Evolutionary conservation across 2,329 filamentous ascomycete species (phyloP), one percentile per base, ranked within the genome.

Genomic region (Diaporthe aspalathi): DNA sequence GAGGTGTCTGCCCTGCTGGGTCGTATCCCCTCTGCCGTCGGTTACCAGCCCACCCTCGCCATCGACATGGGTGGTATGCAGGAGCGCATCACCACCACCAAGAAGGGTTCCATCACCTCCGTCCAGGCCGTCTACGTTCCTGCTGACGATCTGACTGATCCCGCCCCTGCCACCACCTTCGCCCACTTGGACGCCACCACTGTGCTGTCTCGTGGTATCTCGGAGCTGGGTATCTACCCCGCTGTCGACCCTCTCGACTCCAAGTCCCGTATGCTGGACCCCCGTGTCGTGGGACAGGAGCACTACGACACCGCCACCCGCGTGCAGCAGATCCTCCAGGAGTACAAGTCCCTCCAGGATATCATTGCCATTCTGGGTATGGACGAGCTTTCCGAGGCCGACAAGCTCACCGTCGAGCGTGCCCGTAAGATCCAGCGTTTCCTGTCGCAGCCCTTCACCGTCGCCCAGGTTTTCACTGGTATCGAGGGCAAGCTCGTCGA

Each of bases 291-390:
- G 81, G 96, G 96, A 84, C 89, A 98, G 82, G 96, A 99, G 75
- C 96, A 99, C 91, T 99, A 99, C 92, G 84, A 94, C 75, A 95
- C 91, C 80, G 96, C 96, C 84, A 93, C 93, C 84, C 92, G 92
- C 80, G 96, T 99, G 82, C 96, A 99, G 90, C 94, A 97, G 89
- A 98, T 98, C n/a, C 92, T 99, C 84, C 96, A 99, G 89, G 96
- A 98, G 90, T 99, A 99, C 93, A 98, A 98, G 93, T 98, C 95
- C 76, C 94, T 99, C 78, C 96, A 99, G 89, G 96, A 99, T 89
- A 99, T 99, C 92, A 98, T 98, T 90, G 96, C 96, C 86, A 99
- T 99, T 94, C 88, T 98, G 84, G 95, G 95, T 92, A 98, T 99
- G 96, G 96, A 99, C 86, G 96, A 99, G 85, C 88, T 99, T 87